Base-by-base conservation (phyloP, 169 alveolate genomes). In the Plasmodium reichenowi region DNA sequence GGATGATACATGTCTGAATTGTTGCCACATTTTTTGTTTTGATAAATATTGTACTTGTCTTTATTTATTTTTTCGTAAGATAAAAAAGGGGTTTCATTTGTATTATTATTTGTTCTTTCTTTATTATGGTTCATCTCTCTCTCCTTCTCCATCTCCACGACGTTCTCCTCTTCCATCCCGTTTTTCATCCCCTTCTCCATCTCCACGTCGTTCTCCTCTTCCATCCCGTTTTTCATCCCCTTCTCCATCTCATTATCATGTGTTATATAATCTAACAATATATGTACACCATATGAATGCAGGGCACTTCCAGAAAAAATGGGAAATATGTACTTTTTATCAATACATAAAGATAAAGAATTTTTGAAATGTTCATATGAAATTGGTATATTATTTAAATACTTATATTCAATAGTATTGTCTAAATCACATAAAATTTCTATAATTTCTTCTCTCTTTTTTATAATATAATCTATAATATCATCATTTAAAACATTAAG, bases 381-480 rank as follows among this genome's bases (percentile, higher is more conserved):
- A 59, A 86, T 71, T 17, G 32, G 8, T 7, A 86, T 26, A 48
- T 86, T 86, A 73, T 72, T 86, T 86, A 86, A n/a, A 43, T 86
- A 86, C 29, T 58, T 86, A 62, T 64, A 64, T 20, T 71, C 86
- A 20, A 86, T 22, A 15, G 60, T 54, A 5, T 43, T 47, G n/a
- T 86, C 92, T 64, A 86, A 71, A 72, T 86, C 92, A 20, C 92
- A 86, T 62, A 86, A 54, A 2, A 66, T 32, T 74, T 86, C 92
- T 8, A 86, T 71, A 9, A 86, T 50, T 22, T 86, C 92, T 73
- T 86, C 92, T 47, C 92, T n/a, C 62, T 72, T 86, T 38, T 72
- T 73, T 72, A 86, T 17, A 1, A 58, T 43, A 38, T 58, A 54
- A 32, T 70, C 43, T 43, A 72, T 60, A 32, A 63, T 86, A 3